Evolutionary conservation across 2,329 filamentous ascomycete genomes (phyloP).

Genomic region (Ascochyta clinopodiicola): DNA sequence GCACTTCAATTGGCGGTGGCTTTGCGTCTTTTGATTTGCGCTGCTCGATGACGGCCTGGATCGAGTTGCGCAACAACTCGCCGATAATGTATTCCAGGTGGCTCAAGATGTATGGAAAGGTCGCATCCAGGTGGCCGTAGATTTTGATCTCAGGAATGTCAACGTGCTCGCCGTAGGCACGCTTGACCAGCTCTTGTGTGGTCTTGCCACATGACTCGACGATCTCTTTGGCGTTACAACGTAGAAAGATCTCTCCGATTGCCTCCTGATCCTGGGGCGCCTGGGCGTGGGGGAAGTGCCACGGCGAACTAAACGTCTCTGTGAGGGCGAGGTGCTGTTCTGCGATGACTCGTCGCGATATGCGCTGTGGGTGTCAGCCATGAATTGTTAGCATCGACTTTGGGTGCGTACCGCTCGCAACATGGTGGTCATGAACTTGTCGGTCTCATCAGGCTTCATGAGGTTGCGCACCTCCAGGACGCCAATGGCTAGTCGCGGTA

Average conservation of each 20-base stretch:
- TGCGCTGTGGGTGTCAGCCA: constrained; percentile 65
- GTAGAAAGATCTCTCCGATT: constrained; percentile 93
- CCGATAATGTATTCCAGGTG: constrained; percentile 98
- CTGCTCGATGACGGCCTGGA: constrained; percentile 87
- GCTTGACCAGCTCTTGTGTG: constrained; percentile 74
- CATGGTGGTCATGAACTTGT: constrained; percentile 94
- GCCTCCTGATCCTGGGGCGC: constrained; percentile 73
- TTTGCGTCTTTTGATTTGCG: constrained; percentile 56
- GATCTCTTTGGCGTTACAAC: constrained; percentile 88
- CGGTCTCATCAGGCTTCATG: constrained; percentile 80
- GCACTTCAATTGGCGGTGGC: constrained; percentile 87
- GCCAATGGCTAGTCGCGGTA: constrained; percentile 92
- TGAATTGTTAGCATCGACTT: fast-evolving
- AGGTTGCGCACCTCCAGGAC: constrained; percentile 87
- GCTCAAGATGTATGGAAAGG: constrained; percentile 94
- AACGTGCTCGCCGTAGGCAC: constrained; percentile 74
- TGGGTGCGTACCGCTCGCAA: constrained; percentile 75
- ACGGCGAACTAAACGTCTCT: constrained; percentile 88
- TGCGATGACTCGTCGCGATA: constrained; percentile 93
- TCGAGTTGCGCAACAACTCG: constrained; percentile 91
- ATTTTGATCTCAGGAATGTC: constrained; percentile 81
- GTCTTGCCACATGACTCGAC: constrained; percentile 81
- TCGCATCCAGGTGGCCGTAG: constrained; percentile 84
- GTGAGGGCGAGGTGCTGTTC: constrained; percentile 96
- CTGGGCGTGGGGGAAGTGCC: constrained; percentile 83